Evolutionary conservation across 352 stramenopile genomes (phyloP), one percentile per base, ranked within the genome.

Genomic region (Halophytophthora batemanensis): DNA sequence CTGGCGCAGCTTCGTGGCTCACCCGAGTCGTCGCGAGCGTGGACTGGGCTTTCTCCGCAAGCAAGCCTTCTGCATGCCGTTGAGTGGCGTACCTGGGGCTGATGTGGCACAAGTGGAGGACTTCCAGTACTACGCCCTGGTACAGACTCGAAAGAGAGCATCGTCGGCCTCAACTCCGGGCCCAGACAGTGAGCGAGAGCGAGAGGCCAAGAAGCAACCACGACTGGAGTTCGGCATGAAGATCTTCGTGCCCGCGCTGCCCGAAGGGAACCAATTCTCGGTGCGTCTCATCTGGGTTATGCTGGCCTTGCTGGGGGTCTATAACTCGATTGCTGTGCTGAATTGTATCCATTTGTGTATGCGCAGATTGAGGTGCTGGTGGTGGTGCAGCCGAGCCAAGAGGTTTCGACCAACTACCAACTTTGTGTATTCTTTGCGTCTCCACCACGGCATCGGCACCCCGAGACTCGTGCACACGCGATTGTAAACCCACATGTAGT

Each of bases 181-280:
- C 35, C 41, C 58, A 2, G 19, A 38, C 3, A 57, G 28, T 36
- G 49, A 64, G 23, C 52, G 28, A 8, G 29, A 21, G 11, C 59
- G 48, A 35, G 18, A 18, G 19, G 13, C 41, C 13, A 66, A 61
- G 42, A 56, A 70, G 23, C 41, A 19, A 18, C 23, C 41, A 22
- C 74, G 72, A 7, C 62, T 86, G 8, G 77, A 86, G 47, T 86
- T 86, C 39, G 77, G 77, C 18, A 86, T 83, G 73, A 86, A 89
- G 56, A 56, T 86, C 35, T 80, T 71, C 45, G 68, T 71, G 0
- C 49, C 59, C 8, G 64, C 82, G 14, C 47, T 86, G 10, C 68
- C 75, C 0, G 73, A 83, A 43, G 73, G 75, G 19, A 76, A 80
- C 13, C 60, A 66, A 6, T 86, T 79, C 36, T 83, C 77, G 49